phyloP scores from a whole-genome alignment of 2,329 filamentous ascomycete species.

The Cladorrhinum sp. region DNA sequence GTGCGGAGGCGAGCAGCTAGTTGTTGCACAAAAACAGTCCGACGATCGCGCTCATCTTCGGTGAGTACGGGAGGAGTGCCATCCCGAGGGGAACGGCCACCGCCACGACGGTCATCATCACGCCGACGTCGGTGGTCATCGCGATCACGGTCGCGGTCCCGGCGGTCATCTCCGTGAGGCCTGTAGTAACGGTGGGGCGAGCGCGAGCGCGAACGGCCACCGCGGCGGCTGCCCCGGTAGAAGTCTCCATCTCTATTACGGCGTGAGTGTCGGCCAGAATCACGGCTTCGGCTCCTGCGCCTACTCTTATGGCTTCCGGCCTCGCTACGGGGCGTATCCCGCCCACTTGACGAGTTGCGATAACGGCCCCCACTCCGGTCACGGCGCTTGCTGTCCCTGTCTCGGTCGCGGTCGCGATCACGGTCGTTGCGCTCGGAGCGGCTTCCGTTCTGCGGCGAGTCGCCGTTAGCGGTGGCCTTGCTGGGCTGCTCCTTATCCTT shows the following conservation, averaged over 20 bases:
- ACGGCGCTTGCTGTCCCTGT: conserved; percentile 54
- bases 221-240: conserved; percentile 61
- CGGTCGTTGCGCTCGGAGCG: conserved; percentile 43
- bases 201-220: conserved; percentile 67
- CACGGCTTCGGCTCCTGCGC: conserved; percentile 74
- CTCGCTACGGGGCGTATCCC: conserved; percentile 69
- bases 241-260: conserved; percentile 73
- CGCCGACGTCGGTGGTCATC: conserved; percentile 42
- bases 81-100: conserved; percentile 40
- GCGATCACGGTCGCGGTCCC: conserved; percentile 41
- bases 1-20: conserved; percentile 90
- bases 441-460: conserved; percentile 52
- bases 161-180: conserved; percentile 47
- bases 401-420: conserved; percentile 44
- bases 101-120: conserved; percentile 51
- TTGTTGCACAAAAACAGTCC: conserved; percentile 98
- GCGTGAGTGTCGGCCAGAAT: conserved; percentile 71
- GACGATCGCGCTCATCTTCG: conserved; percentile 93
- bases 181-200: conserved; percentile 63
- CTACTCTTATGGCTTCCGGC: conserved; percentile 78
- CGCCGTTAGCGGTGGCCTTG: conserved; percentile 49
- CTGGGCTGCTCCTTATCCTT: conserved; percentile 42
- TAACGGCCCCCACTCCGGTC: conserved; percentile 53
- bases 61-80: conserved; percentile 65
- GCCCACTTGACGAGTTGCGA: conserved; percentile 53